Percentiles rank a stretch among this genome's conserved stretches.
Evolutionary conservation across 2,329 filamentous ascomycete species (phyloP).

Genomic region (Xylariaceae sp.): DNA sequence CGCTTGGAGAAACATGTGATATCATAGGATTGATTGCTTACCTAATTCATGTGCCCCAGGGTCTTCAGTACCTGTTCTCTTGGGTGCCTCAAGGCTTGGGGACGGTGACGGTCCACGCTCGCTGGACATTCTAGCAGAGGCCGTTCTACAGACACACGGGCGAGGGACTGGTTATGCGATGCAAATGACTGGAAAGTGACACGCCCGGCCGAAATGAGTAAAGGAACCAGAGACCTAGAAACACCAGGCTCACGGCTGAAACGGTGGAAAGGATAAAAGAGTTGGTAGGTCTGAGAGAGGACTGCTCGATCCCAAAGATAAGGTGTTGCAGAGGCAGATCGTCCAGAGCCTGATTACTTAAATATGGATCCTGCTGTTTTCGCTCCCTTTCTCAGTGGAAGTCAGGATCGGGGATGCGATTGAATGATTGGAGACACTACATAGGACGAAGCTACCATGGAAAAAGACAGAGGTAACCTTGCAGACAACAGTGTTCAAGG

Average conservation of each 20-base stretch:
- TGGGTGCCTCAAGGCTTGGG: conserved; percentile 29
- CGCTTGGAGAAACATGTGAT: too few relatives aligned
- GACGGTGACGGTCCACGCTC: conserved; percentile 24
- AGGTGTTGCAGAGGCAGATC: conserved; percentile 1
- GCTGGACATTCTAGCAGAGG: conserved; percentile 22
- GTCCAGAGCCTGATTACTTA: neutral
- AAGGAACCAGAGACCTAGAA: too few relatives aligned
- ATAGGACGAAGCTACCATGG: too few relatives aligned
- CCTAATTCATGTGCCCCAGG: conserved; percentile 57
- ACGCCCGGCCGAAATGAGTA: too few relatives aligned
- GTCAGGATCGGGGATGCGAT: conserved; percentile 22
- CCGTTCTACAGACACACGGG: neutral
- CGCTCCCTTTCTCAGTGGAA: conserved; percentile 15
- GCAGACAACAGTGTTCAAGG: too few relatives aligned
- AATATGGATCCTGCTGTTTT: conserved; percentile 5
- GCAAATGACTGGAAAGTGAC: too few relatives aligned
- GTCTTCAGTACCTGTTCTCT: conserved; percentile 40
- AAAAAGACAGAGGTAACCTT: too few relatives aligned
- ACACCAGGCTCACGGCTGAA: too few relatives aligned
- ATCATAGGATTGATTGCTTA: too few relatives aligned
- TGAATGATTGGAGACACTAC: conserved; percentile 24
- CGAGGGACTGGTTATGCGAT: too few relatives aligned
- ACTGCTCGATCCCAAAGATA: neutral
- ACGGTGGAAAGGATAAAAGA: too few relatives aligned
- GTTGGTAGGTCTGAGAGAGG: too few relatives aligned